Evolutionary conservation across 495 filamentous ascomycete genomes (phyloP), one percentile per base, ranked within the genome.

Genomic region (Filosporella fistucella): DNA sequence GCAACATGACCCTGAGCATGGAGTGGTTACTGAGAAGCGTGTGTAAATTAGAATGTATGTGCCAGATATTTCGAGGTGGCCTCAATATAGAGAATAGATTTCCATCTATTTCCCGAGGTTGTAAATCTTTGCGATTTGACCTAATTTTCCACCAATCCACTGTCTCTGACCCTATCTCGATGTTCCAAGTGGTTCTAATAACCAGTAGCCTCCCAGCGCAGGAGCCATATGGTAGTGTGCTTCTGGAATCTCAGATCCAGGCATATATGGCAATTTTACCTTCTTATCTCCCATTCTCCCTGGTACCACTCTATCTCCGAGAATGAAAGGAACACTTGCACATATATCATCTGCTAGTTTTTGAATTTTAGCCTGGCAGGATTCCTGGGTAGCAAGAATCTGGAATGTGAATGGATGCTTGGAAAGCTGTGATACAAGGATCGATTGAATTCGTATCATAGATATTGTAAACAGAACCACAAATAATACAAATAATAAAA

Each of bases 71-170:
- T n/a, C n/a, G n/a, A n/a, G n/a, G n/a, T n/a, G n/a, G n/a, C n/a
- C n/a, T n/a, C n/a, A n/a, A n/a, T n/a, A n/a, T n/a, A n/a, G n/a
- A n/a, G n/a, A n/a, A n/a, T n/a, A n/a, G n/a, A n/a, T n/a, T n/a
- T n/a, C n/a, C n/a, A n/a, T n/a, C n/a, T n/a, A n/a, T 38, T 13
- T 38, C 5, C 35, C 17, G 4, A 38, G 4, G n/a, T 38, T 38
- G 18, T 50, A 50, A 13, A 50, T n/a, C n/a, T 30, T 42, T 2
- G n/a, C 14, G 12, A 34, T 42, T 14, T 39, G 34, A 1, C 16
- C 20, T 14, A 50, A 18, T 24, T 50, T 38, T 5, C 47, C 47
- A 1, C n/a, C 29, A 25, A 50, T 42, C 47, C 38, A 50, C 18
- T 35, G 37, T 17, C 18, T 26, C n/a, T 50, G 47, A 3, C 47